phyloP scores from a whole-genome alignment of 805 yeast species.

The Schwanniomyces polymorphus region DNA sequence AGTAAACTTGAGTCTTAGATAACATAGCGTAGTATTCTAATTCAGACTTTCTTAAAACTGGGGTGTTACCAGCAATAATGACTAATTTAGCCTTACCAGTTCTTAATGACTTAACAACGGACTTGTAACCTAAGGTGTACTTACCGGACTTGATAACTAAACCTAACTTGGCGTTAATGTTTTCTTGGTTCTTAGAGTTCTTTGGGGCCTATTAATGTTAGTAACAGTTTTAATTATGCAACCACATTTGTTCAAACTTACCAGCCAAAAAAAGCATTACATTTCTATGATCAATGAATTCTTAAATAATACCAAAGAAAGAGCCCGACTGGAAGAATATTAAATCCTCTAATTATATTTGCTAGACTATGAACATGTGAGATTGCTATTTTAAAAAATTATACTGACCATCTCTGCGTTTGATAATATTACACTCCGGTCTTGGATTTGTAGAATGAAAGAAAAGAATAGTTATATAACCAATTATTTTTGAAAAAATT shows the following conservation, averaged over 20 bases:
- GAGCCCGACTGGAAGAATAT: neutral
- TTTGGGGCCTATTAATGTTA: constrained; percentile 85
- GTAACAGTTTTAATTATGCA: constrained; percentile 22
- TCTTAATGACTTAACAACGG: constrained; percentile 97
- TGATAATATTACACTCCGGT: constrained; percentile 87
- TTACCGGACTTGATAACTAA: constrained; percentile 99
- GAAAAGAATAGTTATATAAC: neutral
- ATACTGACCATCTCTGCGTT: constrained; percentile 99
- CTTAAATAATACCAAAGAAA: neutral
- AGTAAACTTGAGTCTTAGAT: constrained; percentile 95
- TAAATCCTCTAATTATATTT: neutral
- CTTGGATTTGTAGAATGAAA: constrained; percentile 25
- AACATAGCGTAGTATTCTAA: constrained; percentile 99
- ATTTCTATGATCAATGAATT: neutral
- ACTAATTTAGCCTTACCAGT: constrained; percentile 98
- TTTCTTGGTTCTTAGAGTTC: constrained; percentile 78
- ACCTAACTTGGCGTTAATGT: constrained; percentile 97
- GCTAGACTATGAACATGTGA: neutral
- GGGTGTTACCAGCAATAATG: constrained; percentile 98
- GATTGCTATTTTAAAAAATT: constrained; percentile 3
- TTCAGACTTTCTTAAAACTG: constrained; percentile 99
- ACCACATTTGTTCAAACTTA: neutral
- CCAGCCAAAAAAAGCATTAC: neutral
- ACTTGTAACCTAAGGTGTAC: constrained; percentile 99
- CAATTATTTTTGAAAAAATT: constrained; percentile 4